phyloP scores from a whole-genome alignment of 2,329 filamentous ascomycete genomes.

The Dothideomycetes sp. region DNA sequence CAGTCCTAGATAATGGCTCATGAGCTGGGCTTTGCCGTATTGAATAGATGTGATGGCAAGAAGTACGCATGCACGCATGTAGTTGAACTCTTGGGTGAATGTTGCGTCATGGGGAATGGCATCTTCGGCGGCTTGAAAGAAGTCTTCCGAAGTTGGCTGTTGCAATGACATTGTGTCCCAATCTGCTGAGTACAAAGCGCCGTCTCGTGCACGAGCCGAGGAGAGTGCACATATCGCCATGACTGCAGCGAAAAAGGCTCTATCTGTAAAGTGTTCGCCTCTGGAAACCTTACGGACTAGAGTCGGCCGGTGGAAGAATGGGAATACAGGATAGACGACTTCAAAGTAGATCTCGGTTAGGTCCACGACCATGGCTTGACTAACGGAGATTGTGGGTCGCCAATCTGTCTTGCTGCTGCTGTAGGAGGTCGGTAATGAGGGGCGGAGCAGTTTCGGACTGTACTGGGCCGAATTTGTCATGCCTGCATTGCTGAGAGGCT shows the following conservation, averaged over 20 bases:
- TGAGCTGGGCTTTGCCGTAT: slow-evolving; percentile 35
- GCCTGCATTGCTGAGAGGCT: neutral
- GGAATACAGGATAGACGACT: slow-evolving; percentile 40
- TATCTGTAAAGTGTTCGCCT: slow-evolving; percentile 28
- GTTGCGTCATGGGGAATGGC: slow-evolving; percentile 28
- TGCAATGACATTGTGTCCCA: slow-evolving; percentile 36
- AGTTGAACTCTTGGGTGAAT: slow-evolving; percentile 25
- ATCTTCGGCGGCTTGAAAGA: slow-evolving; percentile 32
- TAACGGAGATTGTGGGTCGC: slow-evolving; percentile 10
- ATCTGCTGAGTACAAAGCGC: slow-evolving; percentile 28
- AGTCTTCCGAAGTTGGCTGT: slow-evolving; percentile 29
- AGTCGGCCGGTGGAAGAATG: slow-evolving; percentile 35
- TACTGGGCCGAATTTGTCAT: neutral
- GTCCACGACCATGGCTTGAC: slow-evolving; percentile 26
- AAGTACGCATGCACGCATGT: slow-evolving; percentile 36
- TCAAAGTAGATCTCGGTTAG: slow-evolving; percentile 40
- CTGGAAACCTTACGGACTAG: slow-evolving; percentile 27
- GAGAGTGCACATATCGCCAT: slow-evolving; percentile 43
- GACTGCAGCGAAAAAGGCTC: slow-evolving; percentile 37
- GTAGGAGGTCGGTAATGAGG: slow-evolving; percentile 22
- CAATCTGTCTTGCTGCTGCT: slow-evolving; percentile 15
- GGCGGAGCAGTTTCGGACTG: slow-evolving; percentile 1
- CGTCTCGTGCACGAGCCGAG: slow-evolving; percentile 38
- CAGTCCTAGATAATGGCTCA: slow-evolving; percentile 41
- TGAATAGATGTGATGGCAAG: slow-evolving; percentile 42